These are phyloP conservation scores for Trypanosomatidae sp. DNA, from an alignment of 208 protist species.

Conservation along the genomic window DNA sequence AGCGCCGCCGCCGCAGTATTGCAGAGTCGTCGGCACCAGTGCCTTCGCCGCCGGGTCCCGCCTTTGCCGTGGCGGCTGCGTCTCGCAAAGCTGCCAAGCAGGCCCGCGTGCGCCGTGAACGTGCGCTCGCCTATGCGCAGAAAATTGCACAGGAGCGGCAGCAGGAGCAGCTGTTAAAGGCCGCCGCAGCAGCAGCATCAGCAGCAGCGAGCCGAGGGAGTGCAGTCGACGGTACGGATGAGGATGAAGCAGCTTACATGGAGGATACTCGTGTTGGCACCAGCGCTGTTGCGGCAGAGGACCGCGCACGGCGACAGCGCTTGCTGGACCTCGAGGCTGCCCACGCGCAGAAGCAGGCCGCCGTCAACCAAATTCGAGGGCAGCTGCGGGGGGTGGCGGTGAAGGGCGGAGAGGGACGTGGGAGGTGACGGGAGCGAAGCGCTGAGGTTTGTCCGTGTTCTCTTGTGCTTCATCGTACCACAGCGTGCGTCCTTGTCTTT, in stretches of 20 bases:
- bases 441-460: too few species aligned
- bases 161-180: not conserved
- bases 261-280: not conserved
- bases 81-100: slow-evolving; percentile 32
- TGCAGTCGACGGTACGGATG: not conserved
- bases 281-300: too few species aligned
- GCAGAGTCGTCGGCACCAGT: too few species aligned
- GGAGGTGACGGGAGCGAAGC: too few species aligned
- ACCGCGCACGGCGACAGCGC: slow-evolving; percentile 30
- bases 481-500: too few species aligned
- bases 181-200: not conserved
- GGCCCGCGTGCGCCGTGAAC: slow-evolving; percentile 50
- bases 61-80: slow-evolving; percentile 29
- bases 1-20: too few species aligned
- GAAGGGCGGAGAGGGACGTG: too few species aligned
- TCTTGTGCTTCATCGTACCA: too few species aligned
- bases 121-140: slow-evolving; percentile 58
- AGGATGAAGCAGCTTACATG: not conserved
- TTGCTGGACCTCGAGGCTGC: slow-evolving; percentile 58
- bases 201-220: not conserved
- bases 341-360: slow-evolving; percentile 48
- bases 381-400: slow-evolving; percentile 21
- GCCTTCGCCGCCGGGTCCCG: not conserved
- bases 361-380: slow-evolving; percentile 52
- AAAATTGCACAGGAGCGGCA: slow-evolving; percentile 28